phyloP scores from a whole-genome alignment of 2,329 filamentous ascomycete species.

The Colletotrichum liaoningense region DNA sequence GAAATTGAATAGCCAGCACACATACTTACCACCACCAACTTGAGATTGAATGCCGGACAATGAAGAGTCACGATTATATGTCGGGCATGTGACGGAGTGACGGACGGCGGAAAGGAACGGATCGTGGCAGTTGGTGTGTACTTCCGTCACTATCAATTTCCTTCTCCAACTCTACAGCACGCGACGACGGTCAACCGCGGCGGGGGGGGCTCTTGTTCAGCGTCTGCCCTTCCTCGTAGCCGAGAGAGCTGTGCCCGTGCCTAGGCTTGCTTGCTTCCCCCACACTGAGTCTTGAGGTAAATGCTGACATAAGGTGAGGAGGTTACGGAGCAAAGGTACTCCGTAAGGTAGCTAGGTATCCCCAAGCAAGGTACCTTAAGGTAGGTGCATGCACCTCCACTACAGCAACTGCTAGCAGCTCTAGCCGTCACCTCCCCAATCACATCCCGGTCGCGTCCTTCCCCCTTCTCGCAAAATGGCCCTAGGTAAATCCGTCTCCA shows the following conservation, averaged over 20 bases:
- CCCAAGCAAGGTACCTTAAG: too few relatives aligned
- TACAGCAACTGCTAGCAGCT: constrained; percentile 11
- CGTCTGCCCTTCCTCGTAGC: constrained; percentile 21
- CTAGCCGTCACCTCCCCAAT: constrained; percentile 15
- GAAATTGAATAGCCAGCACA: background rate
- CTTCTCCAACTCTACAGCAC: background rate
- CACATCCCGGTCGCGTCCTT: constrained; percentile 20
- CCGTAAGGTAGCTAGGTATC: too few relatives aligned
- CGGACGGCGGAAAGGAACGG: constrained; percentile 28
- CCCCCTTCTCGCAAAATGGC: background rate
- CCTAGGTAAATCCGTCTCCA: constrained; percentile 6
- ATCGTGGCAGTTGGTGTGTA: background rate
- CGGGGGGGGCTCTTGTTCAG: constrained; percentile 18
- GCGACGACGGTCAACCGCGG: constrained; percentile 27
- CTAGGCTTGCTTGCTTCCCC: constrained; percentile 9
- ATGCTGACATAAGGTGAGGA: background rate
- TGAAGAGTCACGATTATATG: background rate
- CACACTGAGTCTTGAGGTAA: background rate
- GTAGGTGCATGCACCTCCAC: background rate
- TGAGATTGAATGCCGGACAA: background rate
- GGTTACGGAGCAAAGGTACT: too few relatives aligned
- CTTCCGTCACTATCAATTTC: constrained; percentile 30
- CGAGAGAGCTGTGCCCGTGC: constrained; percentile 17
- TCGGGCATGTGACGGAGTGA: constrained; percentile 18
- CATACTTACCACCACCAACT: too few relatives aligned